Evolutionary conservation across 2,329 filamentous ascomycete species (phyloP).

Genomic region (Neurospora sp.): DNA sequence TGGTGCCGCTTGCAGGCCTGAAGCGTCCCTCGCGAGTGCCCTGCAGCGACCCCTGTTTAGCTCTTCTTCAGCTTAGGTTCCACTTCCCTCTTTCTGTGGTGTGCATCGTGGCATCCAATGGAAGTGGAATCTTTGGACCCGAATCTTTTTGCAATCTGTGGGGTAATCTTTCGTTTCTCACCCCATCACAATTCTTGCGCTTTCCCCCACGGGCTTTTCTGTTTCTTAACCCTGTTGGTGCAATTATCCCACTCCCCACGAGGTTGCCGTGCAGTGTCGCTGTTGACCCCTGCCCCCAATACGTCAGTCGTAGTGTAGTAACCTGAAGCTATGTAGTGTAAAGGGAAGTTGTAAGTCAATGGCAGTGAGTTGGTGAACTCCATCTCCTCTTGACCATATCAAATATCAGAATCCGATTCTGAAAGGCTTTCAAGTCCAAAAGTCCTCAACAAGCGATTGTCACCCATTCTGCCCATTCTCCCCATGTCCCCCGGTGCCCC

Average conservation of each 20-base stretch:
- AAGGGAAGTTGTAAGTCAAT: not conserved
- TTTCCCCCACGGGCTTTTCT: not conserved
- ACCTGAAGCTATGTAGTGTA: no score
- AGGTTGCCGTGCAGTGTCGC: not conserved
- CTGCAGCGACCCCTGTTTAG: not conserved
- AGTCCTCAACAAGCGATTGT: not conserved
- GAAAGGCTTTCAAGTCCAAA: not conserved
- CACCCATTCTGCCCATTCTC: not conserved
- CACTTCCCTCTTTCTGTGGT: not conserved
- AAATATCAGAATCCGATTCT: no score
- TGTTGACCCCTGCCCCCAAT: not conserved
- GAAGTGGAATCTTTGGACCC: not conserved
- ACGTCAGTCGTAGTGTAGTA: not conserved
- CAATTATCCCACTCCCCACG: not conserved
- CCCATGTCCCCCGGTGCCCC: not conserved
- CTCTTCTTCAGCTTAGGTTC: not conserved
- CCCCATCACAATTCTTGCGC: not conserved
- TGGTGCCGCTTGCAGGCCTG: not conserved
- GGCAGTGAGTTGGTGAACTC: not conserved
- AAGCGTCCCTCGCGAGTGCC: not conserved
- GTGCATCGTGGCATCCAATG: not conserved
- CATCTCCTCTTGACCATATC: not conserved
- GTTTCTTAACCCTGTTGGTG: not conserved
- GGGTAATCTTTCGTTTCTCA: not conserved
- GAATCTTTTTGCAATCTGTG: not conserved